These are phyloP conservation scores for Fusarium zealandicum DNA, from an alignment of 2,329 filamentous ascomycete species.

Conservation along the genomic window DNA sequence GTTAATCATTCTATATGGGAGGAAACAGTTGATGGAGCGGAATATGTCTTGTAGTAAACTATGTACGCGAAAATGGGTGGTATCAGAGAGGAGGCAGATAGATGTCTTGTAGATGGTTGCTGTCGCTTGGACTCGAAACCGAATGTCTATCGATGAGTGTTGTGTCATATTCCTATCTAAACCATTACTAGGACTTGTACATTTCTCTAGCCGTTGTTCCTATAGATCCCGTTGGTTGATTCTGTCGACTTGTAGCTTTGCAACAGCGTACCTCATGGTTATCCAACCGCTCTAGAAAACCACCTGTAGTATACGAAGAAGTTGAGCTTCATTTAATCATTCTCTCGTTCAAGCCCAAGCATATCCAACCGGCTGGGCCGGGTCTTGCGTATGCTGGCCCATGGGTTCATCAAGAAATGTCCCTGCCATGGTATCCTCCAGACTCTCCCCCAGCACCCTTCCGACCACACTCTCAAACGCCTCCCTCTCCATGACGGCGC, in stretches of 20 bases:
- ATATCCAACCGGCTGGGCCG: constrained; percentile 3
- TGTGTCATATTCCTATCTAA: background rate
- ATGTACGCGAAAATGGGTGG: background rate
- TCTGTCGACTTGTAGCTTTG: background rate
- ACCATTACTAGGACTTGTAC: background rate
- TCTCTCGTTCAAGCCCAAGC: constrained; percentile 7
- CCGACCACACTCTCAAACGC: constrained; percentile 56
- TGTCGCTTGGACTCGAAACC: background rate
- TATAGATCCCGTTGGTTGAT: background rate
- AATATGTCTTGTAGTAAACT: constrained; percentile 17
- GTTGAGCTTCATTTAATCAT: background rate
- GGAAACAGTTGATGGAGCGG: constrained; percentile 20
- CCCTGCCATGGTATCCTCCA: constrained; percentile 30
- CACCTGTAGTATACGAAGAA: constrained; percentile 1
- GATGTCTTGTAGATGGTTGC: background rate
- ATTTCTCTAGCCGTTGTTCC: background rate
- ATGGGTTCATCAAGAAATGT: constrained; percentile 3
- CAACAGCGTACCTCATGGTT: background rate
- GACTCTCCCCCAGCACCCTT: constrained; percentile 48
- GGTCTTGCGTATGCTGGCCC: background rate
- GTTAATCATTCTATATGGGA: constrained; percentile 1
- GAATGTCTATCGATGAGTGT: background rate
- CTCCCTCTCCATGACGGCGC: constrained; percentile 55
- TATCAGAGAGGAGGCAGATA: constrained; percentile 3
- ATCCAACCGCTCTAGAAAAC: background rate